Base-by-base conservation (phyloP, 1,284 basidiomycete species). In the Apiotrichum siamense region DNA sequence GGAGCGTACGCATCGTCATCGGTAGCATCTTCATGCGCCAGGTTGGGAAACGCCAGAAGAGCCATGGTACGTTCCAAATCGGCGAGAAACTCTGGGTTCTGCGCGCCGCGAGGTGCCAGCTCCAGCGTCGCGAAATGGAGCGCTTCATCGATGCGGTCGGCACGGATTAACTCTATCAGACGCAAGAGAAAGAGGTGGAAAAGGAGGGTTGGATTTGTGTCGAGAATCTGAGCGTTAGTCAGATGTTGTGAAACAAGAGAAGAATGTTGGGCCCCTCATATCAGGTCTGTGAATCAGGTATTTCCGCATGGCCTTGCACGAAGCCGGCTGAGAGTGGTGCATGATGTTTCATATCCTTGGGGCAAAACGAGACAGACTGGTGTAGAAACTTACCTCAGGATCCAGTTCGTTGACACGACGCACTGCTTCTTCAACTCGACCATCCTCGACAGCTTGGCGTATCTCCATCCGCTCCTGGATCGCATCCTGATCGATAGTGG, bases 21-120 rank as follows among this genome's bases (percentile, higher is more conserved):
- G 21, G 66, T 37, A 2, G 52, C 44, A 24, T 71, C 69, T 47
- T 71, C 65, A 12, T 65, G 63, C 76, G 76, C 52, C 79, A 79
- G 15, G 78, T 81, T 44, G 79, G 81, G 67, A 72, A 97, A 97
- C 9, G 92, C 93, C 9, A 98, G 77, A 39, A 98, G 75, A 21
- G 91, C 88, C 92, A 98, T 97, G 18, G 93, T 96, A 44, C 85
- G 80, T 74, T 98, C 94, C 31, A 98, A 77, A 66, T 97, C 93
- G 15, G 82, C 77, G 23, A 98, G 78, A 70, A 96, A 96, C 65
- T 96, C 87, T 0, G 92, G 92, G 52, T 86, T 88, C 77, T 97
- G 90, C 64, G 97, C 90, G 2, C 91, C 94, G 9, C 92, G 83
- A 12, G 91, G 92, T 2, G 94, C 94, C 4, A 98, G 80, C 69